Percentiles rank a stretch among this genome's conserved stretches.
Evolutionary conservation across 2,329 filamentous ascomycete genomes (phyloP).

Genomic region (Colletotrichum sp.): DNA sequence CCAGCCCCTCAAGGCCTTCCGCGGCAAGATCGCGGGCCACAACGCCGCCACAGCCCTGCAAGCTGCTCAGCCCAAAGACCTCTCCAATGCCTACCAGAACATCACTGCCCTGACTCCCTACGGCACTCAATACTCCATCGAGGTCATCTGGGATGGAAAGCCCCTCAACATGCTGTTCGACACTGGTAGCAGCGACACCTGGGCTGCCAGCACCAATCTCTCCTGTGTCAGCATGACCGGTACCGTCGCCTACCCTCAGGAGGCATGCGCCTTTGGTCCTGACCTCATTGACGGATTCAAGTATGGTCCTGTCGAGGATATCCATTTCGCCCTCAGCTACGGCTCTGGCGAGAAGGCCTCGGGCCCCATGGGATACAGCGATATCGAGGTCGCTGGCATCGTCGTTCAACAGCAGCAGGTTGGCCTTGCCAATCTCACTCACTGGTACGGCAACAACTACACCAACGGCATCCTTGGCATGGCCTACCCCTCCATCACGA

Average conservation of each 20-base stretch:
- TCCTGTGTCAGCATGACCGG: constrained; percentile 44
- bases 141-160: constrained; percentile 43
- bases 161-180: constrained; percentile 51
- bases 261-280: constrained; percentile 46
- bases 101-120: constrained; percentile 40
- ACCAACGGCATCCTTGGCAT: constrained; percentile 58
- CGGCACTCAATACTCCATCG: constrained; percentile 47
- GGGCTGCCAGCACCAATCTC: constrained; percentile 47
- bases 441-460: constrained; percentile 57
- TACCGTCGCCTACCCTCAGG: constrained; percentile 28
- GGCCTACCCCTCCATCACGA: constrained; percentile 56
- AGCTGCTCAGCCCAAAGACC: constrained; percentile 11
- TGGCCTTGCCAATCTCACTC: constrained; percentile 52
- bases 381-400: constrained; percentile 51
- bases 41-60: constrained; percentile 35
- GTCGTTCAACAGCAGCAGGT: constrained; percentile 50
- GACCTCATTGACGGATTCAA: constrained; percentile 43
- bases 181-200: constrained; percentile 58
- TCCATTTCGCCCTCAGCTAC: constrained; percentile 53
- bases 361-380: constrained; percentile 51
- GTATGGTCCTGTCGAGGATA: constrained; percentile 39
- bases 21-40: constrained; percentile 24
- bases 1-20: constrained; percentile 38
- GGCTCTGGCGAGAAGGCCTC: constrained; percentile 53
- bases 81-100: constrained; percentile 37